phyloP scores from a whole-genome alignment of 192 early-diverging fungal genomes.

The Gamsiella multidivaricata region DNA sequence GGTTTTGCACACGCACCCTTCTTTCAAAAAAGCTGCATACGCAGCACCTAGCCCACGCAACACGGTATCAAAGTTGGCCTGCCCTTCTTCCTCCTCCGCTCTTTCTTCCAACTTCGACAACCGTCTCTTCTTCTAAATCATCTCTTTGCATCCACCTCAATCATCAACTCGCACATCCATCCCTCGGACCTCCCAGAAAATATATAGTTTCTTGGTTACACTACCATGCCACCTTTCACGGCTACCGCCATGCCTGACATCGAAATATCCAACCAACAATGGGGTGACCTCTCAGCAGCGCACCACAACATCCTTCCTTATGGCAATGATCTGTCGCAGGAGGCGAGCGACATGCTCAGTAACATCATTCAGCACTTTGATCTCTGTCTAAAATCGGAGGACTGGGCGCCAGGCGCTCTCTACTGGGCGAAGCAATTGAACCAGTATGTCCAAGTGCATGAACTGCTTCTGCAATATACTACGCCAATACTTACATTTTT shows the following conservation, averaged over 20 bases:
- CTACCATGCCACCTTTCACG: slow-evolving; percentile 24
- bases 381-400: slow-evolving; percentile 55
- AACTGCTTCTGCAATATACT: background rate
- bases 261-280: slow-evolving; percentile 14
- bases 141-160: too few species aligned
- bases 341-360: slow-evolving; percentile 43
- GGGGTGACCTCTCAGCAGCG: slow-evolving; percentile 41
- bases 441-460: slow-evolving; percentile 53
- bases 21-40: too few species aligned
- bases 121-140: too few species aligned
- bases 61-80: too few species aligned
- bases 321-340: slow-evolving; percentile 30
- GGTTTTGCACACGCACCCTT: too few species aligned
- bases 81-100: too few species aligned
- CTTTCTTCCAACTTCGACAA: too few species aligned
- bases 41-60: too few species aligned
- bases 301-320: slow-evolving; percentile 47
- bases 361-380: slow-evolving; percentile 40
- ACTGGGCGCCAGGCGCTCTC: slow-evolving; percentile 65
- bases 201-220: background rate
- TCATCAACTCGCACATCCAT: background rate
- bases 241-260: slow-evolving; percentile 2
- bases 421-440: slow-evolving; percentile 69
- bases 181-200: background rate
- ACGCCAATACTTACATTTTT: too few species aligned